phyloP scores from a whole-genome alignment of 1,284 basidiomycete genomes.

The Anthracocystis walkeri region DNA sequence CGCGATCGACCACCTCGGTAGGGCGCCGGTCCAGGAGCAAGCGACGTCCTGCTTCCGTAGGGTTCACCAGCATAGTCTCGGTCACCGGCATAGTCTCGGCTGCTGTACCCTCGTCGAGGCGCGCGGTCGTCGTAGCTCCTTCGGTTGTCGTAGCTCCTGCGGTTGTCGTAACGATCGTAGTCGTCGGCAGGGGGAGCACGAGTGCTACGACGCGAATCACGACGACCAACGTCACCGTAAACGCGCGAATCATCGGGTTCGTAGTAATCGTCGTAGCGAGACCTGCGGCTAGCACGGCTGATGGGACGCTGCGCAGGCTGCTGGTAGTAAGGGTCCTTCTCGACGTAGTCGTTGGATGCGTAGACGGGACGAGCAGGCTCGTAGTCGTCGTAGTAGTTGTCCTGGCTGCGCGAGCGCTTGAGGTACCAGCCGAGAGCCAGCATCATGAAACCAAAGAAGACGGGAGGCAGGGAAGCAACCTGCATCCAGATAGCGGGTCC shows the following conservation, averaged over 20 bases:
- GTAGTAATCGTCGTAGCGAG: conserved; percentile 50
- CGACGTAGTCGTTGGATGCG: conserved; percentile 21
- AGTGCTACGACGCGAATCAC: conserved; percentile 31
- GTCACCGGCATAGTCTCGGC: neutral
- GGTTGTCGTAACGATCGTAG: conserved; percentile 30
- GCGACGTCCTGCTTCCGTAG: conserved; percentile 37
- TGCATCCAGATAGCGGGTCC: conserved; percentile 63
- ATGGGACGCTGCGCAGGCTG: conserved; percentile 29
- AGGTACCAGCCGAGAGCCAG: conserved; percentile 48
- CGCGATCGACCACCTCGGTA: conserved; percentile 51
- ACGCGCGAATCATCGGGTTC: conserved; percentile 48
- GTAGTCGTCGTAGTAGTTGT: conserved; percentile 53
- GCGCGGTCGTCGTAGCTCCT: conserved; percentile 47
- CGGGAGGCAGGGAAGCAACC: conserved; percentile 58
- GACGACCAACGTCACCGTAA: conserved; percentile 44
- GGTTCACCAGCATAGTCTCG: conserved; percentile 26
- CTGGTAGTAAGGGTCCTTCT: conserved; percentile 39
- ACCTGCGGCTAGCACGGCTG: conserved; percentile 43
- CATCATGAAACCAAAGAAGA: conserved; percentile 56
- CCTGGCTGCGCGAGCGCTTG: conserved; percentile 41
- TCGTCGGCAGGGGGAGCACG: conserved; percentile 15
- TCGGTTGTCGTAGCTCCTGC: conserved; percentile 37
- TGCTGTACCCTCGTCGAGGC: conserved; percentile 12
- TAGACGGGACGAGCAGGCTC: conserved; percentile 46
- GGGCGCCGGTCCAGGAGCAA: conserved; percentile 31